Evolutionary conservation across 2,329 filamentous ascomycete genomes (phyloP), one percentile per base, ranked within the genome.

Genomic region (Leptographium procerum): DNA sequence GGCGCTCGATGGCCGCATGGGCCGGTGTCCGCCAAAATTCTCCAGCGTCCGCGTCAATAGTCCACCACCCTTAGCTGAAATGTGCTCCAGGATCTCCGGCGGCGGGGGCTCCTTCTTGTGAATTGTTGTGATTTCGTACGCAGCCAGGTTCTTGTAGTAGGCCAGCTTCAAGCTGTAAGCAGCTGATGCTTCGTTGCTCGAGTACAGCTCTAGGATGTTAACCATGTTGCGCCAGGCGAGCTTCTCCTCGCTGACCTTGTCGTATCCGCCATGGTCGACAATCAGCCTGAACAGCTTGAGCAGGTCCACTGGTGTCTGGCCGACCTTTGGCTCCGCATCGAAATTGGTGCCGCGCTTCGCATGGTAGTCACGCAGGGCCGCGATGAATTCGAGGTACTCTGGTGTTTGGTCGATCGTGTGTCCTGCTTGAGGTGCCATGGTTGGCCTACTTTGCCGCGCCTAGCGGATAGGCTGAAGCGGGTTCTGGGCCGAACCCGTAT

Each of bases 131-230:
- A 95, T 94, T 72, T 95, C 91, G 71, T 88, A 96, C 1, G 91
- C 90, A 14, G 87, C 87, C 51, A 96, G 80, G 66, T 92, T 90
- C 71, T 90, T 91, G 76, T 95, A 95, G 74, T 94, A 96, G 62
- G 88, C 85, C 58, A 88, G 87, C 74, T 96, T 96, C 58, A 95
- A 76, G 60, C 87, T 82, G 72, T 95, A 95, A 16, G 89, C 90
- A 60, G 90, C 84, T n/a, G 89, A 89, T 8, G 89, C 80, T 62
- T 89, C 84, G 68, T 92, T 91, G 66, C 81, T 79, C 58, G 84
- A 85, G 67, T 84, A 84, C 62, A 91, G 82, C 55, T 88, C 83
- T 59, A 95, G 86, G 65, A 91, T 85, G 57, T 85, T 79, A 14
- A 87, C 88, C 66, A 95, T 80, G 65, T 84, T 84, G 63, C 89